Evolutionary conservation across 345 rosid genomes (phyloP), one percentile per base, ranked within the genome.

Genomic region (Boechera divaricarpa): DNA sequence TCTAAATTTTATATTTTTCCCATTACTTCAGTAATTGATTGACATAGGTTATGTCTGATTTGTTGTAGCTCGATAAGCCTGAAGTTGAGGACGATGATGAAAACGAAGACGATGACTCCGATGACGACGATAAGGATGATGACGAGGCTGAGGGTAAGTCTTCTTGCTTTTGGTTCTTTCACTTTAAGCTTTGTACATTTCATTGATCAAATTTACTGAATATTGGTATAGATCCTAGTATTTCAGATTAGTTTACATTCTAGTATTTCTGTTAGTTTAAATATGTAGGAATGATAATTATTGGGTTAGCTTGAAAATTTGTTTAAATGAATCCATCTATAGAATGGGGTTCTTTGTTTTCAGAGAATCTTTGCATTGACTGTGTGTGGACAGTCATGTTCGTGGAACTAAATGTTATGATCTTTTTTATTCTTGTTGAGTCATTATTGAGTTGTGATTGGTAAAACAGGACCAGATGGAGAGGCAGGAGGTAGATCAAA

Each of bases 401-500:
- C 29, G 26, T 16, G 13, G 10, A 44, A 18, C 51, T 65, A 38
- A 5, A 35, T 47, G 42, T 11, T 11, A 2, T 51, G 24, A 38
- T 38, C n/a, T 54, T n/a, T 26, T 21, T 26, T n/a, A 5, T 44
- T 62, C 44, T 63, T 5, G 64, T 77, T 70, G 44, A 42, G 6
- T 55, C 8, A 45, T 35, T 63, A 1, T 36, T 56, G 54, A 28
- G 42, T 1, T 58, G 1, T 65, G 38, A 32, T 48, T 78, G 41
- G 41, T 57, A 33, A 66, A 65, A 31, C 55, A 79, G 82, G 75
- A 57, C 83, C 44, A 57, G 87, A 88, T 74, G 98, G 86, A 67
- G 96, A 88, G 57, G 91, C 70, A 70, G 83, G 84, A 75, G 86
- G 93, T 72, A 83, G 83, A 70, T 89, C 89, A 45, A 93, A 90